Percentiles rank a stretch among this genome's conserved stretches.
These are phyloP conservation scores for Isatis tinctoria DNA, from an alignment of 345 rosid genomes.

Conservation along the genomic window DNA sequence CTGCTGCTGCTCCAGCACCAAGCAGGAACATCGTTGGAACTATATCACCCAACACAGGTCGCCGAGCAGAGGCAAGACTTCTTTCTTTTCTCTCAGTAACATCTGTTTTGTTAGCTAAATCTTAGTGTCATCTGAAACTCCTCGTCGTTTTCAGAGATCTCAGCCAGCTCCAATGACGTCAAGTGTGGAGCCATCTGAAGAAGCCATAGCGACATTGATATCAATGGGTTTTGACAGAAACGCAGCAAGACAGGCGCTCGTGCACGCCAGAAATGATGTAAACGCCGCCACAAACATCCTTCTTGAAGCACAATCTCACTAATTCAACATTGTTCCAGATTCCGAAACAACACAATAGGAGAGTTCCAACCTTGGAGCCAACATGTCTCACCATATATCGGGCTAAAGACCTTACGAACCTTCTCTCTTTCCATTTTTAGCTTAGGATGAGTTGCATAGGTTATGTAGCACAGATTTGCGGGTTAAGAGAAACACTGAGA, in stretches of 20 bases:
- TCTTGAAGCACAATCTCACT: slow-evolving; percentile 80
- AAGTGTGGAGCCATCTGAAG: slow-evolving; percentile 59
- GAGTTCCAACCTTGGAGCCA: slow-evolving; percentile 6
- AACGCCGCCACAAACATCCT: slow-evolving; percentile 93
- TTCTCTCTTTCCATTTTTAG: slow-evolving; percentile 1
- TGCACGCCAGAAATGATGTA: slow-evolving; percentile 77
- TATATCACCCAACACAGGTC: slow-evolving; percentile 49
- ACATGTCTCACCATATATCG: slow-evolving; percentile 8
- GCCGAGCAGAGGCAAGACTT: slow-evolving; percentile 57
- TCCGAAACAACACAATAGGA: neutral
- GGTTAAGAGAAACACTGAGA: neutral
- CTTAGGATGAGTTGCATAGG: slow-evolving; percentile 10
- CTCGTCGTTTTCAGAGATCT: slow-evolving; percentile 50
- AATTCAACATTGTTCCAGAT: slow-evolving; percentile 1
- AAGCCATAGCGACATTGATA: slow-evolving; percentile 56
- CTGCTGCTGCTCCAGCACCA: slow-evolving; percentile 45
- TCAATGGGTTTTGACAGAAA: slow-evolving; percentile 92
- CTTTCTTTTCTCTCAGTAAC: neutral
- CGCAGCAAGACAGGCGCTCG: slow-evolving; percentile 88
- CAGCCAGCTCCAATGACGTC: slow-evolving; percentile 43
- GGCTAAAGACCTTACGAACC: neutral
- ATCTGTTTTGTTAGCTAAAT: neutral
- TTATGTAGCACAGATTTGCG: slow-evolving; percentile 19
- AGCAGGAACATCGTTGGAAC: slow-evolving; percentile 39
- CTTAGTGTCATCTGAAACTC: slow-evolving; percentile 1